These are phyloP conservation scores for Madurella fahalii DNA, from an alignment of 2,329 filamentous ascomycete genomes.

Conservation along the genomic window DNA sequence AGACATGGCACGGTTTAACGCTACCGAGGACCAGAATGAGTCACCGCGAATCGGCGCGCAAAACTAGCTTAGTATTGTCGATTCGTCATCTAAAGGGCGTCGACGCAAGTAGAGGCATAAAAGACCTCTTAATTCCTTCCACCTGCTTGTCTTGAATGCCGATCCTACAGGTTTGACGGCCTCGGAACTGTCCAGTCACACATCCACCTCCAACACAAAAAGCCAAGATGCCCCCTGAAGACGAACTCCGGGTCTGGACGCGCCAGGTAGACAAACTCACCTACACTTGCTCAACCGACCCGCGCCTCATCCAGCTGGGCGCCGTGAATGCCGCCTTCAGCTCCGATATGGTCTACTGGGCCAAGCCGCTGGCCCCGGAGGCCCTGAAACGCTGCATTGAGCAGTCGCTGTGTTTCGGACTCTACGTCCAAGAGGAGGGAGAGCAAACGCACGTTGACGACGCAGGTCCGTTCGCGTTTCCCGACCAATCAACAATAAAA, in stretches of 20 bases:
- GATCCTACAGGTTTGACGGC: too few relatives aligned
- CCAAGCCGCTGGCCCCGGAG: constrained; percentile 45
- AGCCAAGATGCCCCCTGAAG: background rate
- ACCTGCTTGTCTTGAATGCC: too few relatives aligned
- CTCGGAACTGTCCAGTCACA: too few relatives aligned
- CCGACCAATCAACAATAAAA: background rate
- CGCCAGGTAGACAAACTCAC: constrained; percentile 35
- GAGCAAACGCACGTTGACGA: background rate
- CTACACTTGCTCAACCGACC: constrained; percentile 60
- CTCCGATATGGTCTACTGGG: constrained; percentile 60
- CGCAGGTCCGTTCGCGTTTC: background rate
- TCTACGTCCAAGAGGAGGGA: constrained; percentile 40
- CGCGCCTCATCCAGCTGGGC: constrained; percentile 48
- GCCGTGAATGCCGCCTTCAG: constrained; percentile 53
- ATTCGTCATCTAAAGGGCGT: too few relatives aligned
- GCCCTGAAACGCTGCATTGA: constrained; percentile 49
- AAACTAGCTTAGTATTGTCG: background rate
- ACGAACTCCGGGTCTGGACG: constrained; percentile 13
- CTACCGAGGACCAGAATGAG: background rate
- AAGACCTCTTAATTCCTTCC: too few relatives aligned
- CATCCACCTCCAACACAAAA: background rate
- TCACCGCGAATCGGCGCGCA: background rate
- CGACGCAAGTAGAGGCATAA: too few relatives aligned
- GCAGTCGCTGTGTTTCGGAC: constrained; percentile 56
- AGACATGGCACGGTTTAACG: background rate